Base-by-base conservation (phyloP, 2,329 filamentous ascomycete species). In the Aspergillus oerlinghausenensis region DNA sequence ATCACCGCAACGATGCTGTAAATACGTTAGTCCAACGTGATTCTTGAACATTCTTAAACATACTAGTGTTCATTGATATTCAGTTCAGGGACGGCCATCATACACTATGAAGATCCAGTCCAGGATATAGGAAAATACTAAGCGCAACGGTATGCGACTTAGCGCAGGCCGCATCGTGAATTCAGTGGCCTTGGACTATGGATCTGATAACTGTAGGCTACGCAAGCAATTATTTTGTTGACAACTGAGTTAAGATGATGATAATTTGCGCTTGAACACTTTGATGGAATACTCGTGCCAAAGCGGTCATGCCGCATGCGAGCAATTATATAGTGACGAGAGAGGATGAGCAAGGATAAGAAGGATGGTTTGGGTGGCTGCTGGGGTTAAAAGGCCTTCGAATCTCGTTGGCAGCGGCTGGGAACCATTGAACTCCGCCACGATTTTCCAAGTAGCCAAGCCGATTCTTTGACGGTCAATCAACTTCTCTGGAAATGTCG, bases 91-190 rank as follows among this genome's bases (percentile, higher is more conserved):
- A 45, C 42, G 40, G 40, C 19, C 19, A 47, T 47, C 77, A 67
- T 71, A 84, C 81, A 88, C 73, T 25, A 77, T 75, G 3, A 89
- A 78, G 49, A 88, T 68, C 89, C 89, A 93, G 75, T 93, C 89
- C 57, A 89, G 75, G 50, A 87, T 74, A 70, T 92, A 92, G 3
- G 88, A 88, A 9, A 84, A 66, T 45, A 87, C 69, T 43, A 91
- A 73, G 43, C 80, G 73, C 62, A 79, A 78, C 4, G 81, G 80
- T 54, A 75, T 61, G 53, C 50, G 45, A 29, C 14, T 35, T 23
- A 55, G 51, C 54, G 60, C 55, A 55, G 59, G 35, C 42, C 40
- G 47, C 52, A 60, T 26, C 8, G 14, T 29, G 35, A 32, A 42
- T 1, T 26, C 25, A 25, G 49, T 32, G 7, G 21, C 40, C 28